A percentile compares a stretch with the other conserved stretches of the same genome.
Evolutionary conservation across 805 yeast genomes (phyloP).

Genomic region (Lachancea quebecensis): DNA sequence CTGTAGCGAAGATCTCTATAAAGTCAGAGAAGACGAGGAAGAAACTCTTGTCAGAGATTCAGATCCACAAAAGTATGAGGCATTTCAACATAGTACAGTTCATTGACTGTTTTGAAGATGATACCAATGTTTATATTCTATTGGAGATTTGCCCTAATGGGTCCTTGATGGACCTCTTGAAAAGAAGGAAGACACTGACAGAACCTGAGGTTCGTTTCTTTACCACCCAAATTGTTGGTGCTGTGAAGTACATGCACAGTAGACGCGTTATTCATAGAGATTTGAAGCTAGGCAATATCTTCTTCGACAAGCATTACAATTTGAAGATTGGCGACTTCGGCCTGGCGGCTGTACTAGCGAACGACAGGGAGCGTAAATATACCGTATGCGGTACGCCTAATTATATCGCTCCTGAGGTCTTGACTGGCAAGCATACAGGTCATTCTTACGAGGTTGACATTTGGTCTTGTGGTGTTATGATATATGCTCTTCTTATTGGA

Average conservation of each 20-base stretch:
- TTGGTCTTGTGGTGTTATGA: constrained; percentile 97
- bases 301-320: constrained; percentile 89
- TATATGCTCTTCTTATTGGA: constrained; percentile 86
- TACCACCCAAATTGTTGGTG: constrained; percentile 90
- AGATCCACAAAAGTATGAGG: constrained; percentile 82
- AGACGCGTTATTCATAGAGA: constrained; percentile 94
- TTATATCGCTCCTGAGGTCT: constrained; percentile 96
- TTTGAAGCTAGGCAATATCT: constrained; percentile 90
- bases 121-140: constrained; percentile 84
- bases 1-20: constrained; percentile 93
- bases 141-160: constrained; percentile 94
- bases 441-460: constrained; percentile 93
- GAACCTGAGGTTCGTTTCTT: constrained; percentile 90
- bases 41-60: constrained; percentile 85
- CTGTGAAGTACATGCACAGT: constrained; percentile 84
- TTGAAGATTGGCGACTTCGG: constrained; percentile 97
- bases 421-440: constrained; percentile 80
- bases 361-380: constrained; percentile 66
- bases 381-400: constrained; percentile 99
- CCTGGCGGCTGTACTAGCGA: constrained; percentile 85
- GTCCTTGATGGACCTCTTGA: constrained; percentile 85
- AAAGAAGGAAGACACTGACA: constrained; percentile 72
- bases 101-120: constrained; percentile 96
- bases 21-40: constrained; percentile 80
- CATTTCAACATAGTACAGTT: constrained; percentile 90